phyloP scores from a whole-genome alignment of 768 basidiomycete genomes.

The Termitomyces sp. region DNA sequence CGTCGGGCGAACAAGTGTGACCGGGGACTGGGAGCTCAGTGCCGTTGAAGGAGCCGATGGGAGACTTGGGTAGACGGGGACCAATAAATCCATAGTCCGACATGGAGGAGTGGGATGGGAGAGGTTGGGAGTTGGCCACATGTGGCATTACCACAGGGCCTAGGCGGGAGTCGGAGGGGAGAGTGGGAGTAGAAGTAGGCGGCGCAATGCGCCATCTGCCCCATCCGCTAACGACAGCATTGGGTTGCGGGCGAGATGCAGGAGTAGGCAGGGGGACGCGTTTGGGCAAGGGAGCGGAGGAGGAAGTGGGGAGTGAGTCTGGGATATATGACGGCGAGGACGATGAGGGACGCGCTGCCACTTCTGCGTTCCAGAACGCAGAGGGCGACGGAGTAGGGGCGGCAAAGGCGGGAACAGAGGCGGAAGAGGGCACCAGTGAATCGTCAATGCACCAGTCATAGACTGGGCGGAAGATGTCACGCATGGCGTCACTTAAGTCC shows the following conservation, averaged over 20 bases:
- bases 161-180: no score
- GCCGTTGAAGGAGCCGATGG: no score
- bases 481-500: neutral
- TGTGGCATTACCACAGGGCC: conserved; percentile 5
- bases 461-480: neutral
- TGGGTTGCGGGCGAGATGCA: no score
- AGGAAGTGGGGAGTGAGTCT: neutral
- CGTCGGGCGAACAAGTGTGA: neutral
- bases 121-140: no score
- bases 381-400: neutral
- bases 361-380: neutral
- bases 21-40: no score
- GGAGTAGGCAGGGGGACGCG: no score
- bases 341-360: neutral
- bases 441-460: conserved; percentile 2
- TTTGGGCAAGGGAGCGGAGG: neutral
- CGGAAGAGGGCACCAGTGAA: neutral
- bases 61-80: neutral
- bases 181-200: neutral
- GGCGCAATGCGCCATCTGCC: neutral
- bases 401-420: neutral
- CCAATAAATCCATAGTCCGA: neutral
- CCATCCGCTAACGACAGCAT: no score
- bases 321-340: neutral
- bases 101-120: neutral